Percentiles rank a stretch among this genome's conserved stretches.
phyloP scores from a whole-genome alignment of 306 rosid genomes.

The Fragaria nilgerrensis region DNA sequence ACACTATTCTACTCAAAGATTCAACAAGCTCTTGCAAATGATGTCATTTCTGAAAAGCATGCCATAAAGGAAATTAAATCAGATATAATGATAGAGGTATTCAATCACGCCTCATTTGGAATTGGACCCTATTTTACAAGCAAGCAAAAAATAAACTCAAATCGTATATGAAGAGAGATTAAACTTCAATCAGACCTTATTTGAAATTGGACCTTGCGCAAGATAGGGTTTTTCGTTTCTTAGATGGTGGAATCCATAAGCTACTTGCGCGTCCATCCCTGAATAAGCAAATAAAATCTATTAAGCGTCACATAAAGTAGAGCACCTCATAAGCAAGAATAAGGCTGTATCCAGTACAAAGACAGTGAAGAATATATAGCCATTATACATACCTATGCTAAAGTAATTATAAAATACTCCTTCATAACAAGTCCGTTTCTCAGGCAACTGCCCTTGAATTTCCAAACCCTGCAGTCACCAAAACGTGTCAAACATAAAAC shows the following conservation, averaged over 20 bases:
- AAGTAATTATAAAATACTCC: constrained; percentile 96
- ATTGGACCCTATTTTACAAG: neutral
- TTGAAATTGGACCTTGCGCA: constrained; percentile 89
- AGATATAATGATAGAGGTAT: neutral
- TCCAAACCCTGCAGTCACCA: constrained; percentile 62
- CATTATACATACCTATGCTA: constrained; percentile 71
- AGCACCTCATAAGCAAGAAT: neutral
- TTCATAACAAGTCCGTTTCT: constrained; percentile 59
- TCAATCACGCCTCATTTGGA: neutral
- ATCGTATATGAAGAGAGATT: constrained; percentile 6
- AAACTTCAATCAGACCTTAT: constrained; percentile 56
- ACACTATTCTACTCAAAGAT: neutral
- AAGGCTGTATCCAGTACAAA: neutral
- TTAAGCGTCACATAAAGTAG: neutral
- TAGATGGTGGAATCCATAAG: constrained; percentile 92
- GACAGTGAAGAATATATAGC: neutral
- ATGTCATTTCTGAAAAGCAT: neutral
- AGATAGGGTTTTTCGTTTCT: constrained; percentile 89
- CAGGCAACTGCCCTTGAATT: constrained; percentile 62
- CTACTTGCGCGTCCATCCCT: constrained; percentile 99
- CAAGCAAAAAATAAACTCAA: neutral
- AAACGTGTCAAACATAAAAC: constrained; percentile 25
- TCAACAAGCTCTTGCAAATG: neutral
- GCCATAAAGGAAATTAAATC: neutral
- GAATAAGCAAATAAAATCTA: constrained; percentile 28